Conservation (phyloP, 2,329 filamentous ascomycete species). For the Sclerotinia glacialis region DNA sequence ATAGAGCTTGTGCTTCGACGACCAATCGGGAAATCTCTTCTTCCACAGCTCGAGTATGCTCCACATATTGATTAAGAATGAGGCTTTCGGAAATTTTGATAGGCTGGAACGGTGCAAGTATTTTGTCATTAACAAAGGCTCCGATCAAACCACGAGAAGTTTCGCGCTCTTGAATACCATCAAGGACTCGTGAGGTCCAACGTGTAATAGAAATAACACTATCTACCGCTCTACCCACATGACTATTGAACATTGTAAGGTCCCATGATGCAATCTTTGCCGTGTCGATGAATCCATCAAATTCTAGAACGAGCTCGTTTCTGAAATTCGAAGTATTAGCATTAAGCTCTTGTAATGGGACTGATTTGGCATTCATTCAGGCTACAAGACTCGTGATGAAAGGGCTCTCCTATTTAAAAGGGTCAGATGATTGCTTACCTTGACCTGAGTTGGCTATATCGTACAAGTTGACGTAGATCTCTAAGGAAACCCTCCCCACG, state of each 20-base stretch:
- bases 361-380: neutral
- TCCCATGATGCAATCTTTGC: slow-evolving; percentile 63
- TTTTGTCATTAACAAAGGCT: slow-evolving; percentile 46
- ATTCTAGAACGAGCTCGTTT: slow-evolving; percentile 70
- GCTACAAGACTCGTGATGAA: neutral
- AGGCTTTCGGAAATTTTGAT: slow-evolving; percentile 57
- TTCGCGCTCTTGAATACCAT: slow-evolving; percentile 37
- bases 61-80: slow-evolving; percentile 71
- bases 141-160: slow-evolving; percentile 39
- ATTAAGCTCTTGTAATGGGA: neutral
- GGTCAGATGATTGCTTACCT: slow-evolving; percentile 33
- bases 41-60: slow-evolving; percentile 67
- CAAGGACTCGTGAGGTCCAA: slow-evolving; percentile 61
- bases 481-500: slow-evolving; percentile 70
- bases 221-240: slow-evolving; percentile 71
- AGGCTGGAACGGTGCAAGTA: slow-evolving; percentile 61
- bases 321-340: slow-evolving; percentile 39
- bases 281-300: slow-evolving; percentile 71
- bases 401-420: neutral
- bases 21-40: slow-evolving; percentile 68
- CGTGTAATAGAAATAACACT: slow-evolving; percentile 71
- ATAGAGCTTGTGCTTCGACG: slow-evolving; percentile 64
- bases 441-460: slow-evolving; percentile 64
- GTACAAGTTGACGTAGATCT: slow-evolving; percentile 69
- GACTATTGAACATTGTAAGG: slow-evolving; percentile 72